phyloP scores from a whole-genome alignment of 345 rosid species.

The Crucihimalaya himalaica region DNA sequence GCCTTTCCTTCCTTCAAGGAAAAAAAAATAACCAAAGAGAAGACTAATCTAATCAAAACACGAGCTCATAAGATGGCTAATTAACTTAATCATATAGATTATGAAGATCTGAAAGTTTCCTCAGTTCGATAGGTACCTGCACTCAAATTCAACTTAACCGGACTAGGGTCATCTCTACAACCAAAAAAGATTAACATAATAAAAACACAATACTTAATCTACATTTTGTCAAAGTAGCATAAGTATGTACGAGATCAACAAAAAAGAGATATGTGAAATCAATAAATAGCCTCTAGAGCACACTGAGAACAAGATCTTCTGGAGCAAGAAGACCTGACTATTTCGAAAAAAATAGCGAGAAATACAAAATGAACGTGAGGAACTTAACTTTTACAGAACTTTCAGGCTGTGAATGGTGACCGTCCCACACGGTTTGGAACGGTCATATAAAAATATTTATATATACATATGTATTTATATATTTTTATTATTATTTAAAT shows the following conservation, averaged over 20 bases:
- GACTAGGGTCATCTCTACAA: slow-evolving; percentile 77
- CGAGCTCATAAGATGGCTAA: neutral
- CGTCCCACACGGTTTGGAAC: too few species aligned
- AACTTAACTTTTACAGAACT: too few species aligned
- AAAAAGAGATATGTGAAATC: neutral
- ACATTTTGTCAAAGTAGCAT: too few species aligned
- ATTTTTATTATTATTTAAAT: too few species aligned
- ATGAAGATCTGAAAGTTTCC: slow-evolving; percentile 44
- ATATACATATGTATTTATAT: too few species aligned
- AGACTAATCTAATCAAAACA: slow-evolving; percentile 9
- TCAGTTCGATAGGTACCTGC: slow-evolving; percentile 82
- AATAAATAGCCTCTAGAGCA: slow-evolving; percentile 8
- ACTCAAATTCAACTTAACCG: slow-evolving; percentile 68
- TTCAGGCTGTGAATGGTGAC: too few species aligned
- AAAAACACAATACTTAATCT: neutral
- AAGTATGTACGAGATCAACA: too few species aligned
- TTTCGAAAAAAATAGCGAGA: too few species aligned
- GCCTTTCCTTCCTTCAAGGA: slow-evolving; percentile 80
- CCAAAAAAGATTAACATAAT: slow-evolving; percentile 31
- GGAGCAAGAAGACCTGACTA: slow-evolving; percentile 54
- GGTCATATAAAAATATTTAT: too few species aligned
- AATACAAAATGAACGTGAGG: too few species aligned
- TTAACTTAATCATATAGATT: neutral
- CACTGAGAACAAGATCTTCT: slow-evolving; percentile 58
- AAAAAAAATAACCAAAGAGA: neutral